phyloP scores from a whole-genome alignment of 2,329 filamentous ascomycete genomes.

The Orbilia oligospora region DNA sequence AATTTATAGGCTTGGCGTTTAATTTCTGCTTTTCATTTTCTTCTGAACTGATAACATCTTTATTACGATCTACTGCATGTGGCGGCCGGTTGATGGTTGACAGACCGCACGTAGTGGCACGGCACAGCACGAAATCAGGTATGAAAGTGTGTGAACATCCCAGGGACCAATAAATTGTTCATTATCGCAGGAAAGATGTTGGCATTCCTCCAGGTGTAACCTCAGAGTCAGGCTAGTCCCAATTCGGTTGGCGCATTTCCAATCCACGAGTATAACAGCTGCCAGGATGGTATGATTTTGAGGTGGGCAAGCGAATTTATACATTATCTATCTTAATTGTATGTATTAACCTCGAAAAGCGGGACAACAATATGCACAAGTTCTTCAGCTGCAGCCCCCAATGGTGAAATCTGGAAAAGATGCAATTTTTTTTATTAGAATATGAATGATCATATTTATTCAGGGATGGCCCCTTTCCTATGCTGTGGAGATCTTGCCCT shows the following conservation, averaged over 20 bases:
- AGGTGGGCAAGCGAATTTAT: not conserved
- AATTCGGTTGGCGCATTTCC: not conserved
- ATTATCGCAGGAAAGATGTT: not conserved
- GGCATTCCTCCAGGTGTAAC: not conserved
- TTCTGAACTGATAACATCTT: not conserved
- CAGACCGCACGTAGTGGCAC: no score
- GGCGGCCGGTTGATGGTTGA: not conserved
- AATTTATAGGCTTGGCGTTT: not conserved
- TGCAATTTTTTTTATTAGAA: not conserved
- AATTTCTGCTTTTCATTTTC: not conserved
- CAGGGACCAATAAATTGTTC: not conserved
- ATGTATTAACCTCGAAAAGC: not conserved
- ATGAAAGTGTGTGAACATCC: no score
- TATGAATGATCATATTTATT: slow-evolving; percentile 6
- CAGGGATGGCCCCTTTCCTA: not conserved
- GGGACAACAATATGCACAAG: no score
- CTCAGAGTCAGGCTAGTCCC: not conserved
- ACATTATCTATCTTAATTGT: not conserved
- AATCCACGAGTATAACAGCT: not conserved
- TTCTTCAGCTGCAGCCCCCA: not conserved
- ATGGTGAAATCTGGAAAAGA: not conserved
- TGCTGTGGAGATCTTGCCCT: not conserved
- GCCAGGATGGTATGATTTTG: slow-evolving; percentile 13
- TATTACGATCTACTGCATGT: not conserved
- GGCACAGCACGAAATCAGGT: no score